Evolutionary conservation across 768 basidiomycete species (phyloP), one percentile per base, ranked within the genome.

Genomic region (Boletus coccyginus): DNA sequence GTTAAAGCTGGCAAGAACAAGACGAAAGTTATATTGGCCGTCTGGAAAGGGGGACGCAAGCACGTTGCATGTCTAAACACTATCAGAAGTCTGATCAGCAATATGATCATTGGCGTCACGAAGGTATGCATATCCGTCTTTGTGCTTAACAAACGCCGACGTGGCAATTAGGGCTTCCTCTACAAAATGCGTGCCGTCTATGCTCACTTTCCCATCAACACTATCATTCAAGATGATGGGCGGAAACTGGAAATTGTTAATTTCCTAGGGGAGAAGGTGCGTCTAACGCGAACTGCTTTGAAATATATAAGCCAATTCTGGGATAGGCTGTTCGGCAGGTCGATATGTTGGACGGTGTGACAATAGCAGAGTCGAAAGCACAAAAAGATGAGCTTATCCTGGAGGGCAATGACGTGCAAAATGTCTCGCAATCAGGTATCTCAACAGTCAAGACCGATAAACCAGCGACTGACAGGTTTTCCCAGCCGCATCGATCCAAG

Each of bases 181-280:
- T 99, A 99, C 85, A 99, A 98, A 88, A 98, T 99, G 96, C 92
- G 95, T 66, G 84, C 94, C 29, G 97, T 99, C 50, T 99, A 98
- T 71, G 97, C 97, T 66, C 97, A 99, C 81, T 99, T 99, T 82
- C 97, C 97, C 58, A 97, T 99, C 83, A 99, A 99, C 81, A 88
- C 89, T 73, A 96, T 97, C 73, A 92, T 96, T 67, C 87, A 90
- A 72, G 85, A 90, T 9, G 73, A 73, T 57, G 92, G 90, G 51
- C 72, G 68, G 39, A 74, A 83, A 46, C 75, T 95, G 46, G 94
- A 96, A 73, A 96, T 97, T 74, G 89, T 94, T 61, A 96, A 95
- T 77, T 95, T 96, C 78, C 78, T 95, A 70, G 93, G 94, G 60
- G 92, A 94, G 79, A 94, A 94, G 83, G 92, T 92, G 54, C 6